A percentile compares a stretch with the other conserved stretches of the same genome.
These are phyloP conservation scores for Colletotrichum tofieldiae DNA, from an alignment of 2,329 filamentous ascomycete genomes.

Conservation along the genomic window DNA sequence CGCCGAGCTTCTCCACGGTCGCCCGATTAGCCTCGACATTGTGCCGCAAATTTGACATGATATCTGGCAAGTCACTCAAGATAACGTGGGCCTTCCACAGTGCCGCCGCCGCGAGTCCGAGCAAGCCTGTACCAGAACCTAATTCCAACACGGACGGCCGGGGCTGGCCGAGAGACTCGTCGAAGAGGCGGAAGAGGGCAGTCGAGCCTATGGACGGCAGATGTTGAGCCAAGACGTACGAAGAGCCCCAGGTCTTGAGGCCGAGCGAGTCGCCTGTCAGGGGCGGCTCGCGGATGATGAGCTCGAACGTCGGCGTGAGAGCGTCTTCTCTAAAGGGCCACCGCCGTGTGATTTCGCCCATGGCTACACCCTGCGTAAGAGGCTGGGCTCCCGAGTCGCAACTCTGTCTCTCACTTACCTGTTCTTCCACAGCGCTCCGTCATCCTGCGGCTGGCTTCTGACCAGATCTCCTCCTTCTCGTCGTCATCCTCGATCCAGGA, in stretches of 20 bases:
- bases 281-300: conserved; percentile 88
- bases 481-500: conserved; percentile 79
- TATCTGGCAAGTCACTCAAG: conserved; percentile 88
- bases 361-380: conserved; percentile 54
- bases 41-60: conserved; percentile 83
- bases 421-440: conserved; percentile 88
- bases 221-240: conserved; percentile 85
- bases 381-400: background rate
- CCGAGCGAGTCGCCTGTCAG: conserved; percentile 91
- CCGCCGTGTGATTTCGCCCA: conserved; percentile 70
- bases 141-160: conserved; percentile 77
- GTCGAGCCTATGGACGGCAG: conserved; percentile 67
- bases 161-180: conserved; percentile 51
- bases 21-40: conserved; percentile 79
- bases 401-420: conserved; percentile 59
- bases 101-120: conserved; percentile 87
- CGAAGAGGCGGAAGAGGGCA: conserved; percentile 63
- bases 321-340: conserved; percentile 65
- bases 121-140: conserved; percentile 91
- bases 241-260: conserved; percentile 96
- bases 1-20: conserved; percentile 69
- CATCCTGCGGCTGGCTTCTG: conserved; percentile 83
- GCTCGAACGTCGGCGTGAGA: conserved; percentile 64
- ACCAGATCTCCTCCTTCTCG: conserved; percentile 80
- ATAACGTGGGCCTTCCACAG: conserved; percentile 77